Conservation (phyloP, 352 stramenopile species). For the Globisporangium carolinianum region DNA sequence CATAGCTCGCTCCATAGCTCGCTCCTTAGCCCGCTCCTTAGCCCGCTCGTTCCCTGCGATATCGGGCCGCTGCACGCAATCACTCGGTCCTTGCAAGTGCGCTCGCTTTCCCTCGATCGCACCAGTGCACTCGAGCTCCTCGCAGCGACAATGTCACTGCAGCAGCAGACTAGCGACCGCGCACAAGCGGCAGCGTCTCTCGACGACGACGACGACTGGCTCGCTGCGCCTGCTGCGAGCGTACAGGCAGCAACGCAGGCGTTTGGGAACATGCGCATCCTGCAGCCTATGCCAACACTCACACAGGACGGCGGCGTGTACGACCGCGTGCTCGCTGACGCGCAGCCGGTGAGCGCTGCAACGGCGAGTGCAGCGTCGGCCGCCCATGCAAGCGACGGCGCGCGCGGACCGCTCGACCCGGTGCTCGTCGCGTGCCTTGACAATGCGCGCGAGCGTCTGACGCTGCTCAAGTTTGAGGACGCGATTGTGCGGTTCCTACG, state of each 20-base stretch:
- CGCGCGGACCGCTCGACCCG: slow-evolving; percentile 55
- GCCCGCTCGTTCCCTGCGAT: too few species aligned
- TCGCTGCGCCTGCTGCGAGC: slow-evolving; percentile 3
- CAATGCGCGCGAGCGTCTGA: slow-evolving; percentile 74
- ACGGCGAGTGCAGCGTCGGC: slow-evolving; percentile 43
- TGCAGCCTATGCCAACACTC: slow-evolving; percentile 22
- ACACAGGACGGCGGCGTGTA: slow-evolving; percentile 48
- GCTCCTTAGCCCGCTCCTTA: too few species aligned
- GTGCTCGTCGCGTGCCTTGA: slow-evolving; percentile 75
- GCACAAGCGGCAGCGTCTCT: slow-evolving; percentile 3
- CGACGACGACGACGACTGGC: slow-evolving; percentile 6
- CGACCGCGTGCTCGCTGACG: slow-evolving; percentile 18
- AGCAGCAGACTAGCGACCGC: background rate
- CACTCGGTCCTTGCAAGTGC: too few species aligned
- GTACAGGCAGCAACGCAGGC: slow-evolving; percentile 18
- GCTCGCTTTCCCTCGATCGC: background rate
- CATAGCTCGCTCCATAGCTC: too few species aligned
- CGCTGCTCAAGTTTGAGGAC: slow-evolving; percentile 82
- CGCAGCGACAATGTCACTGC: too few species aligned
- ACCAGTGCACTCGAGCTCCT: background rate
- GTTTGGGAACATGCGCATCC: slow-evolving; percentile 31
- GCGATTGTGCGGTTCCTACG: slow-evolving; percentile 80
- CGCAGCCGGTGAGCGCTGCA: slow-evolving; percentile 39
- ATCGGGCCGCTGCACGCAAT: too few species aligned
- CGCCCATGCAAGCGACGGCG: slow-evolving; percentile 7